These are phyloP conservation scores for Penicillium italicum DNA, from an alignment of 2,329 filamentous ascomycete species.

Conservation along the genomic window DNA sequence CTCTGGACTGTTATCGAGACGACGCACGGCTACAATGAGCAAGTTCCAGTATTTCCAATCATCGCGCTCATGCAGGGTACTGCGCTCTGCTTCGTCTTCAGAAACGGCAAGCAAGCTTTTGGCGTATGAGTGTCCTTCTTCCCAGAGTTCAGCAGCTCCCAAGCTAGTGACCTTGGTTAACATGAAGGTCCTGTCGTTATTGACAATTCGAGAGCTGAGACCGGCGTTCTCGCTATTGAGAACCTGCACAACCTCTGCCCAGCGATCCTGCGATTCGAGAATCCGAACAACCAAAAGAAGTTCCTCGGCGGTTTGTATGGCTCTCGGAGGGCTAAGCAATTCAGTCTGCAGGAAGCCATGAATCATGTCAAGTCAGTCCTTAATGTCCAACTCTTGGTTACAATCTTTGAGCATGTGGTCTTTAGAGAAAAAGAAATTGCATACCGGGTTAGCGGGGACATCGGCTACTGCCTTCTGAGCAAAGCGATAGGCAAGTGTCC, in stretches of 20 bases:
- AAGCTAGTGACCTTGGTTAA: slow-evolving; percentile 38
- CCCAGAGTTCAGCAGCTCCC: slow-evolving; percentile 39
- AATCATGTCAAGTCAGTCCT: not conserved
- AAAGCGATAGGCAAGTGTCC: slow-evolving; percentile 51
- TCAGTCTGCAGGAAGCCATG: slow-evolving; percentile 35
- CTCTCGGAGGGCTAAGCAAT: slow-evolving; percentile 40
- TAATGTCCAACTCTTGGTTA: not conserved
- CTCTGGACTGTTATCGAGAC: slow-evolving; percentile 30
- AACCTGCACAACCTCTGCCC: slow-evolving; percentile 41
- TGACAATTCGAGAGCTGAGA: slow-evolving; percentile 41
- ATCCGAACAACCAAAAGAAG: slow-evolving; percentile 45
- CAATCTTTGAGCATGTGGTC: not conserved
- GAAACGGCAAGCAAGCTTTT: slow-evolving; percentile 37
- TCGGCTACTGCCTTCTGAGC: slow-evolving; percentile 46
- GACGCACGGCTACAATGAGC: slow-evolving; percentile 35
- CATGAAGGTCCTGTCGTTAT: slow-evolving; percentile 44
- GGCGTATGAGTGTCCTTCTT: slow-evolving; percentile 37
- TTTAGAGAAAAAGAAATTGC: slow-evolving; percentile 8
- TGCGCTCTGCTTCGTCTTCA: slow-evolving; percentile 28
- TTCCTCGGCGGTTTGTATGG: slow-evolving; percentile 48
- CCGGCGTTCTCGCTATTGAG: slow-evolving; percentile 44
- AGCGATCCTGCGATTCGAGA: slow-evolving; percentile 40
- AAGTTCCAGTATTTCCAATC: slow-evolving; percentile 48
- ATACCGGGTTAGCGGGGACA: slow-evolving; percentile 44
- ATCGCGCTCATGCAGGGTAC: slow-evolving; percentile 37